These are phyloP conservation scores for Penicillium expansum DNA, from an alignment of 2,329 filamentous ascomycete species.

Conservation along the genomic window DNA sequence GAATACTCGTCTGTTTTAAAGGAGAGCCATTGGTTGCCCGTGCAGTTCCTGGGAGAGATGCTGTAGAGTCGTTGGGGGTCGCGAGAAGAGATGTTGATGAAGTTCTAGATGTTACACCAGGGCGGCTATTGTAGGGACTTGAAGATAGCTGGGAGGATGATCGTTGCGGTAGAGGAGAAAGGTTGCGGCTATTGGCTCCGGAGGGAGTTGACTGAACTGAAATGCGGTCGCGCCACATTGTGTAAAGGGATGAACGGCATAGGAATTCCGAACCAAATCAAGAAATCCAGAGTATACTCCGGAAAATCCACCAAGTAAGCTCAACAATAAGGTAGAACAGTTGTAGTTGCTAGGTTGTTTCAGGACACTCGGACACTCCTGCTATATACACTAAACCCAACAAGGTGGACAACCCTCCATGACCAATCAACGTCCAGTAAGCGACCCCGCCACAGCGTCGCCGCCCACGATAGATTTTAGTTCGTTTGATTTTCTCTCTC, in stretches of 20 bases:
- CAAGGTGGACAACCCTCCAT: constrained; percentile 20
- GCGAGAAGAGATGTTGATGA: constrained; percentile 75
- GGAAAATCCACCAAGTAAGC: neutral
- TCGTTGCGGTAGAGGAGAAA: constrained; percentile 67
- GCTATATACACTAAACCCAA: constrained; percentile 26
- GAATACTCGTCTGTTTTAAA: constrained; percentile 57
- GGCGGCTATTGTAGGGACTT: constrained; percentile 65
- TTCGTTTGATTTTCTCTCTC: constrained; percentile 23
- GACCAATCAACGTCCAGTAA: constrained; percentile 10
- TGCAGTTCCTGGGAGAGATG: constrained; percentile 67
- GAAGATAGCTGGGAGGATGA: constrained; percentile 68
- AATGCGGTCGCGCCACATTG: constrained; percentile 89
- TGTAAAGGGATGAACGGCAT: constrained; percentile 14
- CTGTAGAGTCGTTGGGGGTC: constrained; percentile 70
- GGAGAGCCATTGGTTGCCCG: constrained; percentile 66
- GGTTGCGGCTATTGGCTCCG: constrained; percentile 60
- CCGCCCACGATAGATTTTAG: constrained; percentile 12
- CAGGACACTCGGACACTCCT: constrained; percentile 12
- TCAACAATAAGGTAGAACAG: neutral
- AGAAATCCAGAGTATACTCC: neutral
- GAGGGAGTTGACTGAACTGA: constrained; percentile 66
- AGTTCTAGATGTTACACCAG: constrained; percentile 65
- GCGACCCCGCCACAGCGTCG: constrained; percentile 8
- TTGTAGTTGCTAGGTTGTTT: neutral
- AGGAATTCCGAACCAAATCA: neutral